These are phyloP conservation scores for Saitozyma sp. DNA, from an alignment of 768 basidiomycete species.

Conservation along the genomic window DNA sequence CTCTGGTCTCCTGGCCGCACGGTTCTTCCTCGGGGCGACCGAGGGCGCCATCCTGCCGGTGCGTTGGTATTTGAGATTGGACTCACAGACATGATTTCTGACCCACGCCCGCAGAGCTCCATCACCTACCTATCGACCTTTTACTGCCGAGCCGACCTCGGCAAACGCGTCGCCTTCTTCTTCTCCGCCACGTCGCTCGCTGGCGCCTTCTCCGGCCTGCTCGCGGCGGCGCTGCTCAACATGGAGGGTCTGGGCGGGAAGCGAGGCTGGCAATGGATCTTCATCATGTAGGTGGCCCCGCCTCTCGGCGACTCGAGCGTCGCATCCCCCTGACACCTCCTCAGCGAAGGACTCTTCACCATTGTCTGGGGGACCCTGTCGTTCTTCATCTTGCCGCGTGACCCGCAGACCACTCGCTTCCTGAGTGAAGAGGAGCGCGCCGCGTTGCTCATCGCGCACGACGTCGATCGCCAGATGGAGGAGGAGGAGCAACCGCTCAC, in stretches of 20 bases:
- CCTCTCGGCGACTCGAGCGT: neutral
- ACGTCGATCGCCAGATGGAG: constrained; percentile 49
- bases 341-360: constrained; percentile 64
- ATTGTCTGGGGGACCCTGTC: constrained; percentile 60
- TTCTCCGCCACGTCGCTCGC: constrained; percentile 43
- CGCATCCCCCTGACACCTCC: neutral
- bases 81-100: neutral
- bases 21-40: constrained; percentile 42
- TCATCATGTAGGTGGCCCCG: constrained; percentile 22
- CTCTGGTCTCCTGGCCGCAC: constrained; percentile 34
- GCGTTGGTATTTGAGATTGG: neutral
- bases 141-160: constrained; percentile 38
- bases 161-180: constrained; percentile 45
- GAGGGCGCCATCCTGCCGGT: constrained; percentile 44
- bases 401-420: constrained; percentile 59
- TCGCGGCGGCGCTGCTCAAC: constrained; percentile 44
- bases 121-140: constrained; percentile 38
- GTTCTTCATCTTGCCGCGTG: constrained; percentile 59
- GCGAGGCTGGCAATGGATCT: constrained; percentile 53
- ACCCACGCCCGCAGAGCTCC: constrained; percentile 22
- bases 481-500: constrained; percentile 34
- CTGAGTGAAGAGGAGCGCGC: constrained; percentile 55
- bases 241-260: constrained; percentile 39
- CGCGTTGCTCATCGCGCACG: constrained; percentile 26
- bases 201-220: constrained; percentile 55